These are phyloP conservation scores for Phaffomyces opuntiae DNA, from an alignment of 805 yeast species.

Conservation along the genomic window DNA sequence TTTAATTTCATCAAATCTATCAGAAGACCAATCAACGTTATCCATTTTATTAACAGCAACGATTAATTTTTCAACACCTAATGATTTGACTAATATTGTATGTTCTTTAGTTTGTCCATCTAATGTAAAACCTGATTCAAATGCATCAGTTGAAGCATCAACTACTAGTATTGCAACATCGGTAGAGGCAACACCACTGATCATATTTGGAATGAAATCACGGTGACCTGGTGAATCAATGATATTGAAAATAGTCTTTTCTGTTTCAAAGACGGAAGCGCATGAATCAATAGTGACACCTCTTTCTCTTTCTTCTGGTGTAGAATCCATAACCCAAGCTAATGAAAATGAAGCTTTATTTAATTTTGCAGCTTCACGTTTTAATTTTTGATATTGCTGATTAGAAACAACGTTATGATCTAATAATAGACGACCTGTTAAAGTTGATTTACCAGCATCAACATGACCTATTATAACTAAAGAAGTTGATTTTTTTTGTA, in stretches of 20 bases:
- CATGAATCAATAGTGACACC: slow-evolving; percentile 96
- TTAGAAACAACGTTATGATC: slow-evolving; percentile 96
- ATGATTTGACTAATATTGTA: slow-evolving; percentile 84
- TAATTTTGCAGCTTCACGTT: slow-evolving; percentile 95
- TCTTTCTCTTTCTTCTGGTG: slow-evolving; percentile 94
- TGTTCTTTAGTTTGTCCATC: slow-evolving; percentile 96
- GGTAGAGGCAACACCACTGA: slow-evolving; percentile 92
- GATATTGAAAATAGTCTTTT: slow-evolving; percentile 82
- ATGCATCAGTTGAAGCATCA: slow-evolving; percentile 91
- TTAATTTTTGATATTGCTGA: slow-evolving; percentile 93
- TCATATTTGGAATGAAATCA: slow-evolving; percentile 95
- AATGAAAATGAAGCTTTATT: slow-evolving; percentile 97
- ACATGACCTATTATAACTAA: slow-evolving; percentile 99
- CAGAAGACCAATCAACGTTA: slow-evolving; percentile 82
- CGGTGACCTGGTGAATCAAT: slow-evolving; percentile 96
- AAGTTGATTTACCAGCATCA: slow-evolving; percentile 98
- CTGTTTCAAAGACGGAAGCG: slow-evolving; percentile 89
- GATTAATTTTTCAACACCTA: slow-evolving; percentile 81
- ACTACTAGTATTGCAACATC: slow-evolving; percentile 87
- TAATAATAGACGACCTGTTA: slow-evolving; percentile 96
- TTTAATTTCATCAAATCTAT: slow-evolving; percentile 70
- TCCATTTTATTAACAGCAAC: slow-evolving; percentile 95
- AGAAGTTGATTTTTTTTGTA: slow-evolving; percentile 89
- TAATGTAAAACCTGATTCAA: slow-evolving; percentile 92
- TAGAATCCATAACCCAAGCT: slow-evolving; percentile 96